These are phyloP conservation scores for Lachnellula suecica DNA, from an alignment of 2,329 filamentous ascomycete genomes.

Conservation along the genomic window DNA sequence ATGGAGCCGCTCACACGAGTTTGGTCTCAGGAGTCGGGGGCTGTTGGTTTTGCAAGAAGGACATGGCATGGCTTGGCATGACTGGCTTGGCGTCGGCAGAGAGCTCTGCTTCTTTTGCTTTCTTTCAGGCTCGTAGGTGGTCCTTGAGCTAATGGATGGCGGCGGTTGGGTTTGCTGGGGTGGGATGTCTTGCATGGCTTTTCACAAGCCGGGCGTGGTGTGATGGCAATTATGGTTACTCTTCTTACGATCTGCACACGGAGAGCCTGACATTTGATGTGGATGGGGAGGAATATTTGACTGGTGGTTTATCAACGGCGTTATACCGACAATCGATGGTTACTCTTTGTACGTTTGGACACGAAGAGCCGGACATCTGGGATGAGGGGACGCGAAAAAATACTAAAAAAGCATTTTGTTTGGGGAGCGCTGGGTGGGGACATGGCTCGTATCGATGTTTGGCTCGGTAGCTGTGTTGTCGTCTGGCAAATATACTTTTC, in stretches of 20 bases:
- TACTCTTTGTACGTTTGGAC: slow-evolving; percentile 26
- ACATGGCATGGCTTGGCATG: no score
- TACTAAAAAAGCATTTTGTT: slow-evolving; percentile 18
- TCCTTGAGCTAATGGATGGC: slow-evolving; percentile 7
- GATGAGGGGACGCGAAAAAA: slow-evolving; percentile 12
- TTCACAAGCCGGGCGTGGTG: slow-evolving; percentile 16
- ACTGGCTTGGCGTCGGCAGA: slow-evolving; percentile 28
- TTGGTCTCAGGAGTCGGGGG: slow-evolving; percentile 25
- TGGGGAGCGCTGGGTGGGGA: slow-evolving; percentile 16
- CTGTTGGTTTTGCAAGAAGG: slow-evolving; percentile 25
- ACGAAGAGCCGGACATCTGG: slow-evolving; percentile 26
- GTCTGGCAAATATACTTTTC: slow-evolving; percentile 21
- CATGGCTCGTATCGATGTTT: slow-evolving; percentile 23
- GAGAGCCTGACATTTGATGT: background rate
- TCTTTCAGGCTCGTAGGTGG: slow-evolving; percentile 21
- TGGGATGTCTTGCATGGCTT: slow-evolving; percentile 9
- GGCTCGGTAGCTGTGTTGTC: slow-evolving; percentile 25
- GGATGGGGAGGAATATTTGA: background rate
- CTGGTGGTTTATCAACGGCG: background rate
- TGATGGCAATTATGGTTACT: slow-evolving; percentile 7
- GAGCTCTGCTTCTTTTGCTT: slow-evolving; percentile 26
- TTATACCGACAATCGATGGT: slow-evolving; percentile 23
- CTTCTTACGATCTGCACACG: background rate
- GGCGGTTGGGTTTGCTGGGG: slow-evolving; percentile 3
- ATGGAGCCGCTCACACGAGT: slow-evolving; percentile 24